phyloP scores from a whole-genome alignment of 768 basidiomycete species.

The Pleurotus tuoliensis region DNA sequence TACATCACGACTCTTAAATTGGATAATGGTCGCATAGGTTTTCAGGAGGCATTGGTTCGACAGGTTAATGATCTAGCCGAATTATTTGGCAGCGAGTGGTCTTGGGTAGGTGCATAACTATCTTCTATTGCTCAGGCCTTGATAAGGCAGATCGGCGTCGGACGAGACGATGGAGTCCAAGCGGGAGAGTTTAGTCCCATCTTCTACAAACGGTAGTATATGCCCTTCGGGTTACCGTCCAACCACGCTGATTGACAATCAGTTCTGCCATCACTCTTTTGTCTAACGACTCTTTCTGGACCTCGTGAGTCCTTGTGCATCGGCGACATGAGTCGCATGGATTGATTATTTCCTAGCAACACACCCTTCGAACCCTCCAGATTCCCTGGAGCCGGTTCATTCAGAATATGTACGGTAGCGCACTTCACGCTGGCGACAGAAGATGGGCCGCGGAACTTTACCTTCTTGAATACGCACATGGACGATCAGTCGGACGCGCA shows the following conservation, averaged over 20 bases:
- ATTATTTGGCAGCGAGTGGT: conserved; percentile 52
- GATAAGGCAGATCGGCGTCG: conserved; percentile 47
- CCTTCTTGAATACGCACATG: conserved; percentile 49
- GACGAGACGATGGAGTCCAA: conserved; percentile 52
- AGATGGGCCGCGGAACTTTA: conserved; percentile 24
- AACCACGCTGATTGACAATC: neutral
- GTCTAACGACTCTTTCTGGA: conserved; percentile 50
- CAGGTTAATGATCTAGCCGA: conserved; percentile 54
- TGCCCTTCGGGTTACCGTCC: neutral
- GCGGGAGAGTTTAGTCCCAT: conserved; percentile 62
- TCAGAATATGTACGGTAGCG: conserved; percentile 44
- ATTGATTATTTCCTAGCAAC: conserved; percentile 22
- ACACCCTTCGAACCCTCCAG: conserved; percentile 45
- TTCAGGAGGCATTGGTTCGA: conserved; percentile 51
- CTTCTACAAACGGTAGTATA: conserved; percentile 47
- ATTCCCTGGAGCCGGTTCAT: conserved; percentile 47
- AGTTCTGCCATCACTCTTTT: conserved; percentile 33
- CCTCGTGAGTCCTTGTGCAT: conserved; percentile 34
- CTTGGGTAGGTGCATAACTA: conserved; percentile 33
- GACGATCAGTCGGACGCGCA: conserved; percentile 52
- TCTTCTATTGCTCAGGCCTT: no score
- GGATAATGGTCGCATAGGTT: conserved; percentile 24
- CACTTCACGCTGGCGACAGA: conserved; percentile 27
- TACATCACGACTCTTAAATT: neutral
- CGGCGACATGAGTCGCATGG: neutral